Base-by-base conservation (phyloP, 768 basidiomycete species). In the Tulasnella sp. region DNA sequence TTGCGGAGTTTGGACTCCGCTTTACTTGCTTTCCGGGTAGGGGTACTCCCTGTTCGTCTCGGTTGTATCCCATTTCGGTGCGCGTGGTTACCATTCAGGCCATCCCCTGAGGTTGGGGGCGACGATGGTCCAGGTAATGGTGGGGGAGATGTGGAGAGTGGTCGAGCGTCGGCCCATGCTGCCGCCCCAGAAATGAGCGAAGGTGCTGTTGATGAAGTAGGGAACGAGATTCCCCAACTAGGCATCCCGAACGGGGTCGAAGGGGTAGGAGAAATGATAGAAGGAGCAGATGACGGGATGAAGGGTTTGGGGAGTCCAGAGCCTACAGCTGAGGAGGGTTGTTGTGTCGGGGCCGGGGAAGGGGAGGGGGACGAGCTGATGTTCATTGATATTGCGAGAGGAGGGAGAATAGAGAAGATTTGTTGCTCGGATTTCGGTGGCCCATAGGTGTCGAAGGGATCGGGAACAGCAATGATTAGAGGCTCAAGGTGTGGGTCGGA, bases 381-480 rank as follows among this genome's bases (percentile, higher is more conserved):
- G 54, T 14, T 43, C 49, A 39, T 51, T 14, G 59, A 49, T n/a
- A 61, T 25, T 12, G 54, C 29, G 19, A 90, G 74, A 2, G 93
- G 92, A 4, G 89, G 82, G 1, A 97, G 77, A 59, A 96, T 93
- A 66, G 82, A 88, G 71, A 94, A 94, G 62, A 96, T 92, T 66
- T 90, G 84, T 64, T 91, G 84, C 67, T 92, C 87, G 39, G 86
- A 75, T 63, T 84, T 86, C 2, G 85, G 27, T 32, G 54, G 83
- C 3, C 88, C 89, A 64, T 94, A 94, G 0, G 88, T 79, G 62
- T 94, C 91, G 61, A 94, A 94, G 31, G 92, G 88, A 67, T 96
- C 92, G 17, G 91, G 91, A 45, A 93, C 77, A 6, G 84, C 78
- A 68, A 89, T 83, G 2, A 97, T 73, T 81, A 97, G 85, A 1